Evolutionary conservation across 805 yeast genomes (phyloP), one percentile per base, ranked within the genome.

Genomic region (Cephaloascus albidus): DNA sequence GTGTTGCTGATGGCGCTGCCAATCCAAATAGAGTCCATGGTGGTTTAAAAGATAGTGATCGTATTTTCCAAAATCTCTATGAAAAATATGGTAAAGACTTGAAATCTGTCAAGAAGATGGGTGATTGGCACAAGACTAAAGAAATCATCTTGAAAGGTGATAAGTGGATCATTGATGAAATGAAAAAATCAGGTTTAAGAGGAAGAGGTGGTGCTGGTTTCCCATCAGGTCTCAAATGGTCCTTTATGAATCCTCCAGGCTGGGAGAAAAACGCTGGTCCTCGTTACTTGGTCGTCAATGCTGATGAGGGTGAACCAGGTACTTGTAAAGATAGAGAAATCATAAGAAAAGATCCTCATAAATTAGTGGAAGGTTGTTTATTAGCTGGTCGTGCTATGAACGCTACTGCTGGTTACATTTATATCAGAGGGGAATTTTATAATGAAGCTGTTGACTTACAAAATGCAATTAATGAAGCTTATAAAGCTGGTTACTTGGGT

Each of bases 131-230:
- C 67, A 86, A 85, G 66, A 86, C 95, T 48, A 86, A 85, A 63
- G 95, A 85, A 62, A 78, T 85, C 50, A 59, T 85, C 32, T 62
- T 78, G 44, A 85, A 85, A 60, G 95, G 95, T 35, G 90, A 86
- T 60, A 74, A 76, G 44, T 85, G 95, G 95, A 85, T 85, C 61
- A 85, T 86, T 53, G 87, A 82, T 55, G 90, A 85, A 65, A 79
- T 83, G 70, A 85, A 85, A 58, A 74, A 77, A 52, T 81, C 89
- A 18, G 95, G 95, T 18, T 70, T 85, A 47, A 76, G 95, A 58
- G 95, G 95, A 43, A 78, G 95, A 62, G 95, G 95, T 43, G 95
- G 95, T 54, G 95, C 95, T 36, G 95, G 95, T 15, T 85, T 85
- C 72, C 95, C 95, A 40, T 77, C 88, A 18, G 95, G 95, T 26